Evolutionary conservation across 371 early-diverging fungal genomes (phyloP).

Genomic region (Mucor saturninus): DNA sequence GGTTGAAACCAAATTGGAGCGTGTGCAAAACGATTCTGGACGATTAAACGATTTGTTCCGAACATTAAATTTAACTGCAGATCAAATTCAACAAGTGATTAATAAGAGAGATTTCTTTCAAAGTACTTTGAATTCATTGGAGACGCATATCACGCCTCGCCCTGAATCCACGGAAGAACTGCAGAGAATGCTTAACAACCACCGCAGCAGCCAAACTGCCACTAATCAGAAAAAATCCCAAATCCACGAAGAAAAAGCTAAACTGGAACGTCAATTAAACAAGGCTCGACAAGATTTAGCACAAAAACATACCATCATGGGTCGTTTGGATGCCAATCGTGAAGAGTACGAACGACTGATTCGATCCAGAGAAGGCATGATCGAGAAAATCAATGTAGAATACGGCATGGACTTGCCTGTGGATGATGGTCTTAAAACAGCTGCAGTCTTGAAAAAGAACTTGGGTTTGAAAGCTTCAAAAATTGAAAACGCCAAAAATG

Average conservation of each 20-base stretch:
- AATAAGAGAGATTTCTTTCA: constrained; percentile 45
- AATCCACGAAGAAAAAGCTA: neutral
- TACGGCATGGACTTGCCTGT: constrained; percentile 1
- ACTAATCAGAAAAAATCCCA: constrained; percentile 7
- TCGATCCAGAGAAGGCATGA: constrained; percentile 15
- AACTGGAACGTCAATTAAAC: constrained; percentile 16
- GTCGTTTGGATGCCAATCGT: constrained; percentile 21
- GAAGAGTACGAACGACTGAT: constrained; percentile 25
- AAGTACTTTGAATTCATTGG: constrained; percentile 50
- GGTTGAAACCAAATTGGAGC: constrained; percentile 41
- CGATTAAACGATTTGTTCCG: constrained; percentile 28
- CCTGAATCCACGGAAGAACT: constrained; percentile 64
- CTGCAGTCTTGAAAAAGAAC: neutral
- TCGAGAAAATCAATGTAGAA: constrained; percentile 16
- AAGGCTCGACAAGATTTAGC: constrained; percentile 30
- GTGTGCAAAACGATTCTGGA: constrained; percentile 48
- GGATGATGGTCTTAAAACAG: constrained; percentile 7
- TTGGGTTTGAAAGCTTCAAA: neutral
- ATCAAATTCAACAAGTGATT: constrained; percentile 40
- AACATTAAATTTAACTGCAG: constrained; percentile 39
- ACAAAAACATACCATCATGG: constrained; percentile 18
- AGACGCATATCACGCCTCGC: constrained; percentile 47
- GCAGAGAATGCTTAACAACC: constrained; percentile 41
- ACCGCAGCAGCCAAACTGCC: constrained; percentile 9
- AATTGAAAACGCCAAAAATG: constrained; percentile 10